Conservation (phyloP, 2,329 filamentous ascomycete genomes). For the Monosporascus sp. region DNA sequence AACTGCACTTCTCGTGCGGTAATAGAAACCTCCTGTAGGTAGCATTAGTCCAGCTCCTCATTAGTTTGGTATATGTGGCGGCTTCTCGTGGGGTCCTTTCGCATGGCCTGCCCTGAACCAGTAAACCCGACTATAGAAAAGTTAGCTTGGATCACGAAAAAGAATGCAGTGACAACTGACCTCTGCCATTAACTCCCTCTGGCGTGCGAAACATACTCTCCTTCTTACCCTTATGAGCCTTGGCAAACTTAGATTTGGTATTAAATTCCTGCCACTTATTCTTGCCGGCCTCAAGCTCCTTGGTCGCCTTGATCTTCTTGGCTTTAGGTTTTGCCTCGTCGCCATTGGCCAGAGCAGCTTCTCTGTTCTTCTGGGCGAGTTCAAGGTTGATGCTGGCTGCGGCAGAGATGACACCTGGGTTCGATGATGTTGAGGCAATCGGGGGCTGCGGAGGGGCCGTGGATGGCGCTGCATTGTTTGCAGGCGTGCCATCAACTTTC, state of each 20-base stretch:
- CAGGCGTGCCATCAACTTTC: constrained; percentile 74
- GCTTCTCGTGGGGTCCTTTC: constrained; percentile 77
- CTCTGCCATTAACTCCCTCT: constrained; percentile 78
- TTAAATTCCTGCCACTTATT: constrained; percentile 94
- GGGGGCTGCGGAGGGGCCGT: constrained; percentile 29
- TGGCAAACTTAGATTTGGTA: constrained; percentile 66
- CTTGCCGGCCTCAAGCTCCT: constrained; percentile 85
- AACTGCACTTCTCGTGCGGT: constrained; percentile 6
- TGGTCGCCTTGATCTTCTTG: constrained; percentile 87
- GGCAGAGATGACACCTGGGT: constrained; percentile 47
- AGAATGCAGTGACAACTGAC: constrained; percentile 42
- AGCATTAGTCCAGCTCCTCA: constrained; percentile 63
- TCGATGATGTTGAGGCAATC: constrained; percentile 28
- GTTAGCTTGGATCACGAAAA: constrained; percentile 22
- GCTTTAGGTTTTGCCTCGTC: constrained; percentile 72
- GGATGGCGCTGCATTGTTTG: constrained; percentile 33
- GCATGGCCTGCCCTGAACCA: constrained; percentile 91
- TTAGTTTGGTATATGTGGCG: constrained; percentile 80
- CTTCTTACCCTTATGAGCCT: constrained; percentile 61
- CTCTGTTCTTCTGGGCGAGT: constrained; percentile 41
- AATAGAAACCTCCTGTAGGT: constrained; percentile 17
- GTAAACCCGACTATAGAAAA: constrained; percentile 76
- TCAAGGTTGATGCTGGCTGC: constrained; percentile 55
- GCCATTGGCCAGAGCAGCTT: constrained; percentile 57
- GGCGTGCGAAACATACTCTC: constrained; percentile 97